Percentiles rank a stretch among this genome's conserved stretches.
These are phyloP conservation scores for Pseudoscleropodium purum DNA, from an alignment of 225 moss, liverwort and hornwort species.

Conservation along the genomic window DNA sequence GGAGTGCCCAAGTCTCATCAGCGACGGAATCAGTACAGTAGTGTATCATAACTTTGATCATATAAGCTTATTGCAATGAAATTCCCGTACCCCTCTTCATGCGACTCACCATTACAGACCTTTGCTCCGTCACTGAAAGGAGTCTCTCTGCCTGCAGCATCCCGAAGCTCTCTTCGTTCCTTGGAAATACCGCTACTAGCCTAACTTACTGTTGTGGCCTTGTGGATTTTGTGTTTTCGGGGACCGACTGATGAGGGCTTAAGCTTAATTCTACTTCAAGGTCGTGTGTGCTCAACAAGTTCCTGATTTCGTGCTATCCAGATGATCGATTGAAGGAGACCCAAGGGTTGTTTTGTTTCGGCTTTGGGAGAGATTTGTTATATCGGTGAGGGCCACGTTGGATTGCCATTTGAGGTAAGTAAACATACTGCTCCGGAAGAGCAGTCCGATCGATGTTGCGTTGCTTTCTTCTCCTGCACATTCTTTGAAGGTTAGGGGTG, in stretches of 20 bases:
- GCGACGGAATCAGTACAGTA: not conserved
- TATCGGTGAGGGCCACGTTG: not conserved
- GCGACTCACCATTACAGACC: not conserved
- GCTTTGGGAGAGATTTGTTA: not conserved
- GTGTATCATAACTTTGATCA: too few relatives aligned
- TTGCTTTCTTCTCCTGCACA: not conserved
- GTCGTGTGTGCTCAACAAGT: not conserved
- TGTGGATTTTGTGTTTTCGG: not conserved
- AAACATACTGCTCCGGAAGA: not conserved
- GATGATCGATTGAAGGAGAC: not conserved
- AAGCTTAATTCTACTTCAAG: not conserved
- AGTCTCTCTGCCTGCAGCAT: not conserved
- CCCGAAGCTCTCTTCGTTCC: too few relatives aligned
- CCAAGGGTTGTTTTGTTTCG: not conserved
- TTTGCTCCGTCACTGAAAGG: not conserved
- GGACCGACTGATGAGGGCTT: not conserved
- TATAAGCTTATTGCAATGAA: not conserved
- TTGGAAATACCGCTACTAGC: not conserved
- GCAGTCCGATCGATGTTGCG: not conserved
- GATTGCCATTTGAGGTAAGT: not conserved
- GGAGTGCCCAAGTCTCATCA: not conserved
- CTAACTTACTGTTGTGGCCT: not conserved
- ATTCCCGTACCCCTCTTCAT: not conserved
- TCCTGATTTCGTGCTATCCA: not conserved
- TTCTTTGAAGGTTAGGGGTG: not conserved